Evolutionary conservation across 1,284 basidiomycete species (phyloP).

Genomic region (Quambalaria eucalypti): DNA sequence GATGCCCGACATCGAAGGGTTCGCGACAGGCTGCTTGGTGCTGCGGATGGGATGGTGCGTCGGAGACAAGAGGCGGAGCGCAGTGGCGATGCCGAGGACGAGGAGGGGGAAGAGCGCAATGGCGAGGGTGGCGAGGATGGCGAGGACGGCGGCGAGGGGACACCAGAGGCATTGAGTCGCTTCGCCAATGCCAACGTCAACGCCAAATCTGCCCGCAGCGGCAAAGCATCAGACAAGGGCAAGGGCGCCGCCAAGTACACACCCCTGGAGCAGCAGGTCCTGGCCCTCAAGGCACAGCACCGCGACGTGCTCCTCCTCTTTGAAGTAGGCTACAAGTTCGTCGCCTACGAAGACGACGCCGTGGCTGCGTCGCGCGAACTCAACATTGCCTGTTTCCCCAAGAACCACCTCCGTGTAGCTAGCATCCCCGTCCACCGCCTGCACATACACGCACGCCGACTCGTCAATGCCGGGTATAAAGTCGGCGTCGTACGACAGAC

Average conservation of each 20-base stretch:
- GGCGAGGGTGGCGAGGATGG: not conserved
- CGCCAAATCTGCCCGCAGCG: not conserved
- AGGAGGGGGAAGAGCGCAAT: not conserved
- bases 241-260: conserved; percentile 60
- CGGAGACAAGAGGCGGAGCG: not conserved
- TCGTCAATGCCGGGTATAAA: conserved; percentile 72
- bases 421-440: conserved; percentile 73
- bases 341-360: conserved; percentile 77
- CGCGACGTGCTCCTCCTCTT: conserved; percentile 71
- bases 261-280: conserved; percentile 40
- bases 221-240: conserved; percentile 10
- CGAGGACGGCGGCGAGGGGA: not conserved
- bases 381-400: conserved; percentile 54
- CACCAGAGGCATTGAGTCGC: not conserved
- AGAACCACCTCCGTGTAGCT: conserved; percentile 52
- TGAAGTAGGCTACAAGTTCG: conserved; percentile 57
- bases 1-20: not conserved
- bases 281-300: conserved; percentile 48
- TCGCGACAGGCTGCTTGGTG: not conserved
- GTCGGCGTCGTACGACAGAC: conserved; percentile 73
- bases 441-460: conserved; percentile 69
- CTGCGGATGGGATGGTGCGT: not conserved
- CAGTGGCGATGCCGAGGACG: not conserved
- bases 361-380: conserved; percentile 72
- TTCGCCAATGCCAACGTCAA: not conserved